Evolutionary conservation across 2,329 filamentous ascomycete species (phyloP).

Genomic region (Rhynchosporium graminicola): DNA sequence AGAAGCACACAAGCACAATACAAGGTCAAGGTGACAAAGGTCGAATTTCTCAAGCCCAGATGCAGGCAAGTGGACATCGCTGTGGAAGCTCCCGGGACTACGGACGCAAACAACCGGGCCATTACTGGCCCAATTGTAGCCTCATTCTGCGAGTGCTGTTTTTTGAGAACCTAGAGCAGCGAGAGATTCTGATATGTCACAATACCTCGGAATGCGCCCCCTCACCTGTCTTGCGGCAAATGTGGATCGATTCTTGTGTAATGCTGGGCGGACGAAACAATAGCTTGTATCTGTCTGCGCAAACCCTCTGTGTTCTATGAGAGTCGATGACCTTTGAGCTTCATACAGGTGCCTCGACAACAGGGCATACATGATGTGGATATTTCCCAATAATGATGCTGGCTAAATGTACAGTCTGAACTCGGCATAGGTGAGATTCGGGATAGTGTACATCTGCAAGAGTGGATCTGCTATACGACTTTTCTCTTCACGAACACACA

Average conservation of each 20-base stretch:
- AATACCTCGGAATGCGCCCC: neutral
- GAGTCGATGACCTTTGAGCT: neutral
- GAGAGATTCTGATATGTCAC: conserved; percentile 16
- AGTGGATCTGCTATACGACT: neutral
- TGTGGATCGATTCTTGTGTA: conserved; percentile 7
- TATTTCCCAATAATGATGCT: neutral
- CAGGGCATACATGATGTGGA: neutral
- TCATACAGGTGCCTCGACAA: neutral
- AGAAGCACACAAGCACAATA: neutral
- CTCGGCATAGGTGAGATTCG: neutral
- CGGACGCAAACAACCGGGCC: conserved; percentile 24
- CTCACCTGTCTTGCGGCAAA: neutral
- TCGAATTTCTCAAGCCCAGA: conserved; percentile 12
- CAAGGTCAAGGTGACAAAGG: conserved; percentile 9
- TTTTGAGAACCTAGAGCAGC: conserved; percentile 16
- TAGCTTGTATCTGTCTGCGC: neutral
- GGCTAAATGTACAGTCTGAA: neutral
- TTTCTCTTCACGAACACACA: neutral
- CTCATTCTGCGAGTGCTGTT: conserved; percentile 9
- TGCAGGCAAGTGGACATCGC: conserved; percentile 16
- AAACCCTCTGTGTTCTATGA: neutral
- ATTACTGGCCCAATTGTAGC: conserved; percentile 16
- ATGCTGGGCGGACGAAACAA: neutral
- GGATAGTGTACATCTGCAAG: neutral
- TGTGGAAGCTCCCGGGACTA: conserved; percentile 20